phyloP scores from a whole-genome alignment of 805 yeast genomes.

The Zygosaccharomyces bailii region DNA sequence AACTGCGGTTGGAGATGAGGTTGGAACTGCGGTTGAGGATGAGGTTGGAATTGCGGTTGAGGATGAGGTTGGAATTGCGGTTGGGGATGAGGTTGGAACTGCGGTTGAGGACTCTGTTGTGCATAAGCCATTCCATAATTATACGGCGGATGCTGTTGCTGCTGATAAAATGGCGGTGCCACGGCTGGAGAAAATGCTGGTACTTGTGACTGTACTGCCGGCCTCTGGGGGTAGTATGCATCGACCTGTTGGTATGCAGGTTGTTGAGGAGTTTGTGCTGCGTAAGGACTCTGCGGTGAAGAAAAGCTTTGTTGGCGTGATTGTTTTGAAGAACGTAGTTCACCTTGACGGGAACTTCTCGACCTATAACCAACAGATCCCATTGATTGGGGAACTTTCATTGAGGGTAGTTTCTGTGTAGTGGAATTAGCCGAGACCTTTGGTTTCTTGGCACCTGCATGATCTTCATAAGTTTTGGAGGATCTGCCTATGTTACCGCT shows the following conservation, averaged over 20 bases:
- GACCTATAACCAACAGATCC: slow-evolving; percentile 18
- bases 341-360: slow-evolving; percentile 17
- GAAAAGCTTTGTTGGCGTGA: neutral
- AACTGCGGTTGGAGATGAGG: slow-evolving; percentile 2
- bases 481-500: slow-evolving; percentile 1
- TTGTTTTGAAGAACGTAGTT: neutral
- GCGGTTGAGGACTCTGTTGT: slow-evolving; percentile 14
- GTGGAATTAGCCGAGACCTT: neutral
- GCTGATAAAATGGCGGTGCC: slow-evolving; percentile 8
- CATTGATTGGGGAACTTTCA: slow-evolving; percentile 21
- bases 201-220: too few relatives aligned
- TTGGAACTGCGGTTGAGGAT: slow-evolving; percentile 14
- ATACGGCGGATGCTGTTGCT: slow-evolving; percentile 11
- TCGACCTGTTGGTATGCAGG: slow-evolving; percentile 13
- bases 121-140: slow-evolving; percentile 3
- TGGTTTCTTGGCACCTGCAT: too few relatives aligned
- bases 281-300: slow-evolving; percentile 1
- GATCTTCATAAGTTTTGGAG: too few relatives aligned
- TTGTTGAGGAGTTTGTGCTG: slow-evolving; percentile 6
- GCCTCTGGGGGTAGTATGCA: neutral
- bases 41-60: slow-evolving; percentile 17
- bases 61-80: slow-evolving; percentile 21
- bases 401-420: slow-evolving; percentile 11
- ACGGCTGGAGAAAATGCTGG: too few relatives aligned
- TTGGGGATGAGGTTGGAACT: slow-evolving; percentile 14